Percentiles rank a stretch among this genome's conserved stretches.
Evolutionary conservation across 495 filamentous ascomycete species (phyloP).

Genomic region (Penicillium angulare): DNA sequence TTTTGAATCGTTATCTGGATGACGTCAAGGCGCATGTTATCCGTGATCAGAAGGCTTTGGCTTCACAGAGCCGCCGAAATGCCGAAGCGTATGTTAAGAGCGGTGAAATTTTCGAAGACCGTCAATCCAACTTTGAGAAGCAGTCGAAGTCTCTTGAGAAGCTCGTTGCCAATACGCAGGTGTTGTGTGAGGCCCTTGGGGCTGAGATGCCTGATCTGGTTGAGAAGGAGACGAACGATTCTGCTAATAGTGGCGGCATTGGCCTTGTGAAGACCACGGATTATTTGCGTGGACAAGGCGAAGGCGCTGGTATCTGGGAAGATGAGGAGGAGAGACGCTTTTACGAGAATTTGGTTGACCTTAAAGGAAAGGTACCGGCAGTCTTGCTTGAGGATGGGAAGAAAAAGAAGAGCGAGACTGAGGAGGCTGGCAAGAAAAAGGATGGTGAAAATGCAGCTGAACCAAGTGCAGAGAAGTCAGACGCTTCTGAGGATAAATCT

Average conservation of each 20-base stretch:
- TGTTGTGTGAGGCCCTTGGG: conserved; percentile 81
- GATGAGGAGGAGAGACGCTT: conserved; percentile 97
- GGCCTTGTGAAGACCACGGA: conserved; percentile 93
- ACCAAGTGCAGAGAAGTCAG: conserved; percentile 28
- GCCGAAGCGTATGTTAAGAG: conserved; percentile 98
- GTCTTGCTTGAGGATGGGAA: conserved; percentile 92
- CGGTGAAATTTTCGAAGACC: conserved; percentile 97
- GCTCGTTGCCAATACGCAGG: conserved; percentile 84
- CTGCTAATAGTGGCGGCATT: conserved; percentile 68
- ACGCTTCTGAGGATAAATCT: conserved; percentile 52
- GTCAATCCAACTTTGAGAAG: conserved; percentile 93
- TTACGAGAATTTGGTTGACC: conserved; percentile 93
- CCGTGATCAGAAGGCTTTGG: conserved; percentile 83
- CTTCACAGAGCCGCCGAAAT: conserved; percentile 82
- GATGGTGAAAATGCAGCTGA: conserved; percentile 35
- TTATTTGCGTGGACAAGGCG: conserved; percentile 83
- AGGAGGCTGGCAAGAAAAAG: conserved; percentile 62
- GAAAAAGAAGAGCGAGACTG: conserved; percentile 82
- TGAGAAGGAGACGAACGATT: conserved; percentile 69
- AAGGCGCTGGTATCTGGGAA: conserved; percentile 98
- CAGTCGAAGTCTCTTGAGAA: conserved; percentile 88
- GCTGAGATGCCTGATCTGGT: conserved; percentile 94
- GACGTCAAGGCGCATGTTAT: conserved; percentile 88
- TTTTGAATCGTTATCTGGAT: conserved; percentile 87
- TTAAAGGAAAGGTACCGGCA: conserved; percentile 92